phyloP scores from a whole-genome alignment of 257 asterid genomes.

The Knoxia roxburghii region DNA sequence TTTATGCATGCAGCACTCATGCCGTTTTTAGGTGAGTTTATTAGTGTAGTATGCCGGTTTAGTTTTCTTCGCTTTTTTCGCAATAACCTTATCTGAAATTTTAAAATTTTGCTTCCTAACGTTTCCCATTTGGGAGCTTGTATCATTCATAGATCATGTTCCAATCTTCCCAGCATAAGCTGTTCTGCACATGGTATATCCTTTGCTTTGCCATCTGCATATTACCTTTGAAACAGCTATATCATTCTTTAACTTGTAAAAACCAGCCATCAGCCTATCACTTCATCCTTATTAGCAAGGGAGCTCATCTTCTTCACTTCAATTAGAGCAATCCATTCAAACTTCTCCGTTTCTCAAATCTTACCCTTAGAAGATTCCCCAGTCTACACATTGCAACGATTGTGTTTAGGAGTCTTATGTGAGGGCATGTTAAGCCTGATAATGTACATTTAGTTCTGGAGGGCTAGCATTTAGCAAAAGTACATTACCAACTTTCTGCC shows the following conservation, averaged over 20 bases:
- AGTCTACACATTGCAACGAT: not conserved
- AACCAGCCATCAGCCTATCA: too few relatives aligned
- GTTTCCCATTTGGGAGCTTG: not conserved
- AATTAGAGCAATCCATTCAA: not conserved
- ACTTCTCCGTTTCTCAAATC: not conserved
- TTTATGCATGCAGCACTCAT: conserved; percentile 92
- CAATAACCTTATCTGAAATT: not conserved
- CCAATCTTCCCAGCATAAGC: too few relatives aligned
- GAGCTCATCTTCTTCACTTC: not conserved
- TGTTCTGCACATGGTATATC: not conserved
- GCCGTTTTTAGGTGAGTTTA: conserved; percentile 82
- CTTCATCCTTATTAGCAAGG: not conserved
- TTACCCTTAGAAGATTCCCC: not conserved
- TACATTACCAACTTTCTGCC: not conserved
- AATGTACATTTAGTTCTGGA: not conserved
- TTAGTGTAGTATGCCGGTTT: not conserved
- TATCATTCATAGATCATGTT: not conserved
- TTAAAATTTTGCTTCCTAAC: not conserved
- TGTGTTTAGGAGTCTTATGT: not conserved
- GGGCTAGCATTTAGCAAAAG: too few relatives aligned
- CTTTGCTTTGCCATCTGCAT: not conserved
- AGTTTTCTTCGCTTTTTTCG: not conserved
- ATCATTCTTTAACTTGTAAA: not conserved
- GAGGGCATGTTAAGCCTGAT: not conserved
- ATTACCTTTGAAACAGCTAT: not conserved